A percentile compares a stretch with the other conserved stretches of the same genome.
Evolutionary conservation across 1,139 yeast species (phyloP).

Genomic region (Yamadazyma dendronema): DNA sequence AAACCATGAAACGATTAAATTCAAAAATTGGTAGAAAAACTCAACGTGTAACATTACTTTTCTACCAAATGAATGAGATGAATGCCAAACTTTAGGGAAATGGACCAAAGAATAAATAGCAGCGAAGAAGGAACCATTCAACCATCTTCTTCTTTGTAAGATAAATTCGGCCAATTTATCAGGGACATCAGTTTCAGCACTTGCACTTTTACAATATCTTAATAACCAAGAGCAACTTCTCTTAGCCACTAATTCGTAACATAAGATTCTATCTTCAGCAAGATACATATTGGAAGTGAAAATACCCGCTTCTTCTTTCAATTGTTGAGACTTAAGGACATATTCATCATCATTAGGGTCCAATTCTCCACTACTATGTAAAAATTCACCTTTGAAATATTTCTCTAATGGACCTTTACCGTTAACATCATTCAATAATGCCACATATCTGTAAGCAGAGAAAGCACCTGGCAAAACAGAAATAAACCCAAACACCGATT

Average conservation of each 20-base stretch:
- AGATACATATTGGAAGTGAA: conserved; percentile 51
- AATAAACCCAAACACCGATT: conserved; percentile 46
- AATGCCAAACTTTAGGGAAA: conserved; percentile 43
- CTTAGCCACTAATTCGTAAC: conserved; percentile 50
- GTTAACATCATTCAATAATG: conserved; percentile 41
- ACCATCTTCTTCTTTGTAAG: conserved; percentile 51
- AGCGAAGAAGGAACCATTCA: conserved; percentile 50
- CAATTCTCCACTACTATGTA: conserved; percentile 45
- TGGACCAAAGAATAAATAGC: conserved; percentile 48
- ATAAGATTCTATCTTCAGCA: conserved; percentile 50
- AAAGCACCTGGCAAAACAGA: conserved; percentile 50
- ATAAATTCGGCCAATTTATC: conserved; percentile 46
- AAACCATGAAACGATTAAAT: conserved; percentile 68
- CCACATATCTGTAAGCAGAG: conserved; percentile 43
- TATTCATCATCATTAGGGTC: conserved; percentile 49
- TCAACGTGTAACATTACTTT: conserved; percentile 44
- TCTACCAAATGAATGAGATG: conserved; percentile 41
- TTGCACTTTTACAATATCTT: conserved; percentile 45
- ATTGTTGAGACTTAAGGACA: conserved; percentile 35
- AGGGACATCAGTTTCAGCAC: conserved; percentile 52
- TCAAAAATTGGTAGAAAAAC: conserved; percentile 44
- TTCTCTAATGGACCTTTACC: conserved; percentile 49
- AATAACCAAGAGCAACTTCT: conserved; percentile 44
- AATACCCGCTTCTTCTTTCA: conserved; percentile 48
- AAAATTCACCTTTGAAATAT: conserved; percentile 49